Evolutionary conservation across 148 eudicot species (phyloP).

Genomic region (Linanthus parryae): DNA sequence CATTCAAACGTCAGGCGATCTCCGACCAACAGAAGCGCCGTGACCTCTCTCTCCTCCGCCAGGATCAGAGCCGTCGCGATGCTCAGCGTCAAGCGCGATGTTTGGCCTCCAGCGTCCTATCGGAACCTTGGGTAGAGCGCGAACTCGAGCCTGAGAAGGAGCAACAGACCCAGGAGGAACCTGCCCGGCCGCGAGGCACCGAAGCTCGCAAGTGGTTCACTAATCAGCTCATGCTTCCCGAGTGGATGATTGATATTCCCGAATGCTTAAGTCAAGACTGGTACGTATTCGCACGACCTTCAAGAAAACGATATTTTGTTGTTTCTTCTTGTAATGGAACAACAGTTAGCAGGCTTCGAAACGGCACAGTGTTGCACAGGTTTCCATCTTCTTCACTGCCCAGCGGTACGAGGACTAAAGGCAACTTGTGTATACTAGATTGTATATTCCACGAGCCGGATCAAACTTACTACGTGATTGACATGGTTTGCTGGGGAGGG

Average conservation of each 20-base stretch:
- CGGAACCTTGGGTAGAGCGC: not conserved
- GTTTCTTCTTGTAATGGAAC: slow-evolving; percentile 93
- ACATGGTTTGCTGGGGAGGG: slow-evolving; percentile 93
- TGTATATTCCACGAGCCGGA: slow-evolving; percentile 95
- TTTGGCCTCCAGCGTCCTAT: slow-evolving; percentile 53
- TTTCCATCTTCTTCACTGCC: slow-evolving; percentile 96
- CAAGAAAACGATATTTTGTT: slow-evolving; percentile 94
- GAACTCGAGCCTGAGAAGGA: slow-evolving; percentile 9
- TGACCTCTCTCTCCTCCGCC: slow-evolving; percentile 76
- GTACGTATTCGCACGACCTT: slow-evolving; percentile 53
- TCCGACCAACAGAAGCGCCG: slow-evolving; percentile 93
- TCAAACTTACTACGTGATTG: slow-evolving; percentile 88
- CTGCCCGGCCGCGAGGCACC: slow-evolving; percentile 47
- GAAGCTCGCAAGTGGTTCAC: slow-evolving; percentile 39
- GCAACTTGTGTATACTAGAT: slow-evolving; percentile 69
- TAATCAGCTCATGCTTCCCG: not conserved
- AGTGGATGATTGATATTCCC: slow-evolving; percentile 5
- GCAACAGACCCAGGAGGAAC: slow-evolving; percentile 15
- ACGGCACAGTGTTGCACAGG: slow-evolving; percentile 72
- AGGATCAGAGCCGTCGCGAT: slow-evolving; percentile 64
- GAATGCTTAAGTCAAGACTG: not conserved
- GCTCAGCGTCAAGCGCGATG: slow-evolving; percentile 84
- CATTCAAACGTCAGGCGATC: slow-evolving; percentile 68
- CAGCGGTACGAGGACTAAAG: slow-evolving; percentile 68
- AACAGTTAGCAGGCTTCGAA: slow-evolving; percentile 80